Percentiles rank a stretch among this genome's conserved stretches.
These are phyloP conservation scores for Oropetium thomaeum DNA, from an alignment of 176 grass and related monocot species.

Conservation along the genomic window DNA sequence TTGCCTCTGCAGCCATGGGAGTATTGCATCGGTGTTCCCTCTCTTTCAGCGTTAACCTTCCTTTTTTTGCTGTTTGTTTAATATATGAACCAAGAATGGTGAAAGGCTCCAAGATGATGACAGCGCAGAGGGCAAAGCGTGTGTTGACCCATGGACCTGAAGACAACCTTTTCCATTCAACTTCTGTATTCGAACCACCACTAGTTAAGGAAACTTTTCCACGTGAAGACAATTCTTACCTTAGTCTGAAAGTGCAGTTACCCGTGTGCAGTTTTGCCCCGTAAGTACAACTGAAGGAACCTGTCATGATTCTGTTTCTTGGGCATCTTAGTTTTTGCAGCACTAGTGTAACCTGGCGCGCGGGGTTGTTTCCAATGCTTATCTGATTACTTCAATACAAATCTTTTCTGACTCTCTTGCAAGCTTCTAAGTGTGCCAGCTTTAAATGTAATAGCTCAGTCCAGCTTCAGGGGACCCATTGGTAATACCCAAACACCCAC, in stretches of 20 bases:
- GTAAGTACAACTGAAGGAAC: not conserved
- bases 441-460: not conserved
- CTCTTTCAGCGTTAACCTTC: not conserved
- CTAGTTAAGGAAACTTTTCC: not conserved
- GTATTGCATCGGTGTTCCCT: conserved; percentile 10
- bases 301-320: no score
- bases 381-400: not conserved
- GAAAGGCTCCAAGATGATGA: not conserved
- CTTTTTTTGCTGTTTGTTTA: conserved; percentile 10
- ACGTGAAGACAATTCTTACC: not conserved
- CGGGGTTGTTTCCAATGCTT: not conserved
- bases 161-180: conserved; percentile 8
- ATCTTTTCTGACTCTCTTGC: not conserved
- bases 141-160: conserved; percentile 12
- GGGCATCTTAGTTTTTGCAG: not conserved
- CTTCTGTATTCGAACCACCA: not conserved
- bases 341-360: not conserved
- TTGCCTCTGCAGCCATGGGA: conserved; percentile 59
- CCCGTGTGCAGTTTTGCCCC: not conserved
- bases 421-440: not conserved
- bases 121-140: not conserved
- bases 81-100: not conserved
- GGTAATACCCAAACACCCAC: no score
- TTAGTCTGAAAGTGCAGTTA: not conserved
- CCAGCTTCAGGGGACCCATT: not conserved